Evolutionary conservation across 441 rosid species (phyloP), one percentile per base, ranked within the genome.

Genomic region (Capsella rubella): DNA sequence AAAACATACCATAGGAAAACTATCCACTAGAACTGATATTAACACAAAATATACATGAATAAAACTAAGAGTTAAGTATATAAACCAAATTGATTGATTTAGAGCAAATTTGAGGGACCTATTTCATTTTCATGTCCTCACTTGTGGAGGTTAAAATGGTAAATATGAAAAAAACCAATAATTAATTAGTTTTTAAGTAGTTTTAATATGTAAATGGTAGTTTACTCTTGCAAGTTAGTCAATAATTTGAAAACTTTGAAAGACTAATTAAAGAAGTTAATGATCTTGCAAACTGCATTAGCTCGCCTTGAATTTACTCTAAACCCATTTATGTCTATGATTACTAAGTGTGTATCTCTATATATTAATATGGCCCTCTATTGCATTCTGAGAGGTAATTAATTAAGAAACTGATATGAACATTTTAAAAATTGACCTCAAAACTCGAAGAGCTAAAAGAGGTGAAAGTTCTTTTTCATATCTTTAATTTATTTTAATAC

Each of bases 401-500:
- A 21, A 16, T 4, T 8, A 40, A 35, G n/a, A 11, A 52, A 25
- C 39, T 59, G 25, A 40, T 39, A 57, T 28, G 27, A 59, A 25
- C 42, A 49, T 47, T 39, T 65, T 62, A 50, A 32, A 40, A 34
- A 12, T 39, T 59, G 29, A 49, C 72, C 40, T 71, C 72, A 65
- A 18, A 21, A 77, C 51, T 64, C 51, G 21, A 71, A 56, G 52
- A 64, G 64, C 69, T 57, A 66, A 71, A 71, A 65, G 73, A 77
- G 77, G 77, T 66, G 56, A 64, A 50, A 32, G 56, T 70, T 64
- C 54, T 7, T 39, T 16, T 55, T 70, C 43, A 46, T 64, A 50
- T 57, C 49, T 49, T 56, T 69, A 21, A 16, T 32, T 21, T 21
- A 21, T 21, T 21, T 21, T 21, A 21, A 21, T 56, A 58, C 35